Base-by-base conservation (phyloP, 1,139 yeast species). In the Suhomyces bribrorum region DNA sequence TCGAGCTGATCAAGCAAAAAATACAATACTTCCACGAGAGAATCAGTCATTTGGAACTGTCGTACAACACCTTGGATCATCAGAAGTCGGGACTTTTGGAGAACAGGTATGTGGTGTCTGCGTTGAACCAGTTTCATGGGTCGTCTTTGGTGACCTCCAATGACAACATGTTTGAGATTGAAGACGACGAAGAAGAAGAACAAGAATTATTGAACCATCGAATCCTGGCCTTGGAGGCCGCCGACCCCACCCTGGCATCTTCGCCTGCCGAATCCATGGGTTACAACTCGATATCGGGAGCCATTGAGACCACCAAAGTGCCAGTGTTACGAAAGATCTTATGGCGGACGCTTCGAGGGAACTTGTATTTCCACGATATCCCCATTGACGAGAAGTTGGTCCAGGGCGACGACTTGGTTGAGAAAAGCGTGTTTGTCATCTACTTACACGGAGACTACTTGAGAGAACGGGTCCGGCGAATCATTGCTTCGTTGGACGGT, bases 371-470 rank as follows among this genome's bases (percentile, higher is more conserved):
- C 46, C 72, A 74, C 44, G 75, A 75, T 29, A 57, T 65, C 9
- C 77, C 75, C n/a, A 70, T 77, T 11, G 61, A 57, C 16, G 68
- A 64, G 35, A 60, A 61, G 41, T 57, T 71, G 46, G 66, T 66
- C 37, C 52, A 52, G 9, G 50, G 80, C 41, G 64, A 73, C 16
- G 74, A 72, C 36, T 59, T 63, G 22, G 69, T 78, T n/a, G 72
- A 67, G 38, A 86, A 86, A 59, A 83, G 79, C 52, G 86, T 86
- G 6, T 89, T 90, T 55, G 79, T 92, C 37, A 81, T 89, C 12
- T 89, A 86, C 59, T 83, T 95, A 25, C 98, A 92, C 57, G 98
- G 98, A 45, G 81, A 80, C 33, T 69, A 79, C 38, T 74, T 90
- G 44, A 71, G 83, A 38, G 62, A 71, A 39, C 78, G 88, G 52